Base-by-base conservation (phyloP, 352 stramenopile species). In the Pythium phragmitis region DNA sequence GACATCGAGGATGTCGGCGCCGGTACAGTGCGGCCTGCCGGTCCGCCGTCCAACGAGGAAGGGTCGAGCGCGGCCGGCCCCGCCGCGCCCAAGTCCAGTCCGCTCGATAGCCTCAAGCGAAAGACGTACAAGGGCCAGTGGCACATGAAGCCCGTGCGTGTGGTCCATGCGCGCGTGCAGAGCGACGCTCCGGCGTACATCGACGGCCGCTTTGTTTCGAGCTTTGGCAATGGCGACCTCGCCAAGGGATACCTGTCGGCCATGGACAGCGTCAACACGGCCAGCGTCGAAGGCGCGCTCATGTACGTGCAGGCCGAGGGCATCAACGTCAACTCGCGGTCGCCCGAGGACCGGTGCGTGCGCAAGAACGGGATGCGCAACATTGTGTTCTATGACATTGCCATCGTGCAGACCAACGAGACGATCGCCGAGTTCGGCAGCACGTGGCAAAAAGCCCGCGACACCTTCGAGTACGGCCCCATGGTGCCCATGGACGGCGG, bases 291-390 rank as follows among this genome's bases (percentile, higher is more conserved):
- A 49, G 85, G 85, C 14, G 75, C 81, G 5, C 77, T 94, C 54
- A 92, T 92, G 82, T 94, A 91, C 60, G 82, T 94, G 5, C 83
- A 92, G 68, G 82, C 83, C 2, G 85, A 94, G 45, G 81, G 82
- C 28, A 94, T 94, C 70, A 89, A 94, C 65, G 47, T 81, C 13
- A 81, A 87, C 52, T 73, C 73, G 19, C 81, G 83, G 3, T 60
- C 75, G 0, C 19, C 70, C 7, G 65, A 80, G 0, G 67, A 89
- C 39, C 81, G 80, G 8, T 94, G 85, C 68, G 56, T 47, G 43
- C 73, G 77, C 63, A 85, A 88, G 70, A 83, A 80, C 59, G 73
- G 82, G 34, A 77, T 85, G 63, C 41, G 68, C 39, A 72, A 81
- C 65, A 72, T 87, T 45, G 74, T 85, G 23, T 81, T 87, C 30